Conservation (phyloP, 2,329 filamentous ascomycete genomes). For the Arachnopeziza araneosa region DNA sequence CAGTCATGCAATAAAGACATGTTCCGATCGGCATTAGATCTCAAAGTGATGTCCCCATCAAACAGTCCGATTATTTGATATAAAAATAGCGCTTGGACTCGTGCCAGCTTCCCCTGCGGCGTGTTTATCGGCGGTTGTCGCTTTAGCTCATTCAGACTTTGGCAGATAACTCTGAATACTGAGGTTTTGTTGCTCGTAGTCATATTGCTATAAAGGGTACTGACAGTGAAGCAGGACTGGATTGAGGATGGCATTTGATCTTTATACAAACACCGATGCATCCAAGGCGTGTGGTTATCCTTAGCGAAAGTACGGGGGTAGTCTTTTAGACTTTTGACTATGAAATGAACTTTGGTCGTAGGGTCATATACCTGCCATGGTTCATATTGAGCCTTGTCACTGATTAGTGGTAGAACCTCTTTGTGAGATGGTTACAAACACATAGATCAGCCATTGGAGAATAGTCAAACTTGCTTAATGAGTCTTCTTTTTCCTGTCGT, state of each 20-base stretch:
- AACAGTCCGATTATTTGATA: conserved; percentile 34
- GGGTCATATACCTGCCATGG: conserved; percentile 30
- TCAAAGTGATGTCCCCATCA: conserved; percentile 33
- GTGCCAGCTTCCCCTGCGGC: conserved; percentile 25
- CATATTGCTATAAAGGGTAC: conserved; percentile 29
- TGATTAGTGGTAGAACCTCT: conserved; percentile 10
- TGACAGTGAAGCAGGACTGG: conserved; percentile 29
- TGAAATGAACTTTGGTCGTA: conserved; percentile 22
- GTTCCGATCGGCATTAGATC: conserved; percentile 29
- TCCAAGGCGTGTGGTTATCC: conserved; percentile 27
- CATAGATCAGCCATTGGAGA: conserved; percentile 23
- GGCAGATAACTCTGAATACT: conserved; percentile 27
- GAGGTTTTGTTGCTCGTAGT: conserved; percentile 26
- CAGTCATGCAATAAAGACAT: conserved; percentile 27
- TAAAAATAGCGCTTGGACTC: conserved; percentile 24
- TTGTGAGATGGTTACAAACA: conserved; percentile 6
- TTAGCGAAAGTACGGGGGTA: conserved; percentile 26
- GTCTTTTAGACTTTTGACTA: conserved; percentile 24
- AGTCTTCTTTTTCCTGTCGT: conserved; percentile 6
- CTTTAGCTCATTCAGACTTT: conserved; percentile 22
- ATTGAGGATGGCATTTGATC: conserved; percentile 27
- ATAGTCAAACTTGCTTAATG: conserved; percentile 13
- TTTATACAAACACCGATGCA: conserved; percentile 29
- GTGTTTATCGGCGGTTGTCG: conserved; percentile 9
- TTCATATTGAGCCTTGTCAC: conserved; percentile 18